Evolutionary conservation across 306 rosid genomes (phyloP), one percentile per base, ranked within the genome.

Genomic region (Myrica gale): DNA sequence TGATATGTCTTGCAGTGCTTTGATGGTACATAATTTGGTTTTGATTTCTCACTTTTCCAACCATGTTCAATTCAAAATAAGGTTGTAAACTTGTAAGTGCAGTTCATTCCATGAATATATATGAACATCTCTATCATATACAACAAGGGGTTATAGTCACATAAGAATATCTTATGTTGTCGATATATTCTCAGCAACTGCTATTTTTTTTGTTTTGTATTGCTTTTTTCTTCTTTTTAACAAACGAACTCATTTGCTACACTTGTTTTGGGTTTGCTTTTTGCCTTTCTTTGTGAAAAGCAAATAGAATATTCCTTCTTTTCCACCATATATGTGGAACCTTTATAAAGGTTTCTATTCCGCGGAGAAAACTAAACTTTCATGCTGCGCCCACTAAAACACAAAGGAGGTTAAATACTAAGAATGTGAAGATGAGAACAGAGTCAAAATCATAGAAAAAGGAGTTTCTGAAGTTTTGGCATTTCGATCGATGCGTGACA

Each of bases 391-490:
- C 58, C 68, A 76, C 46, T 19, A 67, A 68, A 53, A 21, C 50
- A 4, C 61, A 63, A 43, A 45, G 15, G 67, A 17, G 9, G 6
- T 69, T 70, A 17, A 45, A 20, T n/a, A 68, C 62, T 70, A 9
- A 48, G 19, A 63, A 47, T 26, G 37, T 10, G 39, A 66, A 26
- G 11, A n/a, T 8, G 26, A 32, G 16, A 37, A 74, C 23, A 26
- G 6, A 44, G 60, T 26, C 68, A 57, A 57, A 75, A 66, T 52
- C 79, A 61, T 15, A 61, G 47, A 32, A 21, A 74, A 46, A 61
- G 46, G 10, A 10, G 52, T 23, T 56, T 69, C 20, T 23, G 15
- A 20, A 46, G 52, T 16, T 68, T 32, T 32, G 37, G 37, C 37
- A 32, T 32, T 32, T 32, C 37, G 37, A 32, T 32, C 37, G 37